Conservation (phyloP, 768 basidiomycete species). For the Galerina marginata region DNA sequence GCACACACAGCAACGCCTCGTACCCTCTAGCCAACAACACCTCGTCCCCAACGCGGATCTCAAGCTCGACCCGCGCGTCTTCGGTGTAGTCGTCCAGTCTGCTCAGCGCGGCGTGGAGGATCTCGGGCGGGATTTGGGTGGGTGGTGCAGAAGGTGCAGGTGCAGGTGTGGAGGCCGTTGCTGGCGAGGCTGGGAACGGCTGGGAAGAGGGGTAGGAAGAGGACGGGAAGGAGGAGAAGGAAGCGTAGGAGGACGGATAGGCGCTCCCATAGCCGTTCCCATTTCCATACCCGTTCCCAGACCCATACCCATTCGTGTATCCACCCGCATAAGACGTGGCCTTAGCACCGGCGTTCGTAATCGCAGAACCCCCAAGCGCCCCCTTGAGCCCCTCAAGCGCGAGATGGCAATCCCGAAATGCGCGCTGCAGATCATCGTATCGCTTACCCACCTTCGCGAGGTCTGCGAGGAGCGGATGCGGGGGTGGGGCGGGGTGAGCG, state of each 20-base stretch:
- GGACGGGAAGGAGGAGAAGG: constrained; percentile 13
- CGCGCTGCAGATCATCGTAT: constrained; percentile 64
- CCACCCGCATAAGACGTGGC: no score
- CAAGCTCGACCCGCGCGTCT: constrained; percentile 82
- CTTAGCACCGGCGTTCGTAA: no score
- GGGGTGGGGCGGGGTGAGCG: no score
- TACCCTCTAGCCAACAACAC: constrained; percentile 68
- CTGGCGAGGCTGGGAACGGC: no score
- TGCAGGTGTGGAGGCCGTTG: no score
- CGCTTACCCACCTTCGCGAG: constrained; percentile 52
- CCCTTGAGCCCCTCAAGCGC: constrained; percentile 63
- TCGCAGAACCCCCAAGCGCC: no score
- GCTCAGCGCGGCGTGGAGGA: constrained; percentile 58
- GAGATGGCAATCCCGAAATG: constrained; percentile 73
- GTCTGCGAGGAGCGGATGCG: constrained; percentile 49
- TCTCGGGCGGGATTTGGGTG: constrained; percentile 29
- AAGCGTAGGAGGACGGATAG: background rate
- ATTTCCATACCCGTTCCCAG: no score
- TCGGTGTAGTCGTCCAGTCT: constrained; percentile 78
- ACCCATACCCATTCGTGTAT: background rate
- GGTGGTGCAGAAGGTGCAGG: no score
- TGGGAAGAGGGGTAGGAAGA: no score
- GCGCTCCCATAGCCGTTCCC: no score
- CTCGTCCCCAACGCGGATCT: constrained; percentile 79
- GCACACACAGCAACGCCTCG: constrained; percentile 65